These are phyloP conservation scores for Leccinum brunneo-olivaceum DNA, from an alignment of 1,284 basidiomycete species.

Conservation along the genomic window DNA sequence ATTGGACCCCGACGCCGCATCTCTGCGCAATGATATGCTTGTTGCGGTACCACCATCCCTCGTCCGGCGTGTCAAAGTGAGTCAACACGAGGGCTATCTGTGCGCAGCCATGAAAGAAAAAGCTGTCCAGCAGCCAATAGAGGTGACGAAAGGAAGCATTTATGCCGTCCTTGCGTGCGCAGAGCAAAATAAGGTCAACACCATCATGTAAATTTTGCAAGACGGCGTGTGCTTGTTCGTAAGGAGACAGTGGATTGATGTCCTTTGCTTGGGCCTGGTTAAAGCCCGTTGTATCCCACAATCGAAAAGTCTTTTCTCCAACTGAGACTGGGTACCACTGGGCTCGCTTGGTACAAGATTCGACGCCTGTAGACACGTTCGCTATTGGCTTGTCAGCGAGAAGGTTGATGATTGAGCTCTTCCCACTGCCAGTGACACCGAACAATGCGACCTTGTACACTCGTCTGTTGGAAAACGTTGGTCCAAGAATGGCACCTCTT, in stretches of 20 bases:
- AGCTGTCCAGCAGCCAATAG: slow-evolving; percentile 23
- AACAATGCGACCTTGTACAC: slow-evolving; percentile 24
- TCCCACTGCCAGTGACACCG: slow-evolving; percentile 24
- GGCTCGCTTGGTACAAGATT: slow-evolving; percentile 25
- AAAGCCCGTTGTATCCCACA: slow-evolving; percentile 31
- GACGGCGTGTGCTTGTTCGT: slow-evolving; percentile 25
- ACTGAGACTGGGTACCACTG: slow-evolving; percentile 23
- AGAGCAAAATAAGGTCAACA: slow-evolving; percentile 24
- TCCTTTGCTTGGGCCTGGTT: slow-evolving; percentile 18
- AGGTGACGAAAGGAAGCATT: slow-evolving; percentile 24
- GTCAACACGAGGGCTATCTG: slow-evolving; percentile 34
- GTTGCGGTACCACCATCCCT: slow-evolving; percentile 26
- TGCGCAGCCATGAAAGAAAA: slow-evolving; percentile 24
- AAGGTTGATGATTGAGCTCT: slow-evolving; percentile 27
- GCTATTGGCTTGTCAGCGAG: slow-evolving; percentile 19
- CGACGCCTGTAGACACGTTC: slow-evolving; percentile 18
- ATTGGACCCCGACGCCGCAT: slow-evolving; percentile 17
- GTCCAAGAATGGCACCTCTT: not conserved
- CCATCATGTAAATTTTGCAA: slow-evolving; percentile 21
- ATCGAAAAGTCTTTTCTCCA: slow-evolving; percentile 15
- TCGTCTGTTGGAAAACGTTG: slow-evolving; percentile 15
- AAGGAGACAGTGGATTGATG: slow-evolving; percentile 19
- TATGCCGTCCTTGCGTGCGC: slow-evolving; percentile 21
- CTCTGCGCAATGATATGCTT: slow-evolving; percentile 13
- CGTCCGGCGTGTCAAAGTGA: slow-evolving; percentile 27